Percentiles rank a stretch among this genome's conserved stretches.
Evolutionary conservation across 768 basidiomycete genomes (phyloP).

Genomic region (Lactarius pseudohatsudake): DNA sequence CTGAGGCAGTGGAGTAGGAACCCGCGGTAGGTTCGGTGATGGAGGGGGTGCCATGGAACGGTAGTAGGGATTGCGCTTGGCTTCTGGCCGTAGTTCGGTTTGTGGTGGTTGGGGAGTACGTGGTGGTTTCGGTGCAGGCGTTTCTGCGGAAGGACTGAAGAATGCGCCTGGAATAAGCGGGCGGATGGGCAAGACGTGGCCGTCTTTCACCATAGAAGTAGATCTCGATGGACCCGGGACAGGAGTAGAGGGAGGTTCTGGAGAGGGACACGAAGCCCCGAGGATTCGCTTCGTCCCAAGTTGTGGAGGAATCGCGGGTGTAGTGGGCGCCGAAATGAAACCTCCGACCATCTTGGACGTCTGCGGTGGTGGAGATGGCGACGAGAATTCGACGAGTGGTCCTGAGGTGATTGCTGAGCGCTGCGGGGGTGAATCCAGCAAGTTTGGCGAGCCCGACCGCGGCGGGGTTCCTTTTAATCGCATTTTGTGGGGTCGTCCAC

Average conservation of each 20-base stretch:
- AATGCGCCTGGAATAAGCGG: constrained; percentile 21
- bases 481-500: constrained; percentile 12
- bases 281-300: background rate
- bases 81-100: constrained; percentile 21
- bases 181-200: constrained; percentile 6
- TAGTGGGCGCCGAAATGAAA: background rate
- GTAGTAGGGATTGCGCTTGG: constrained; percentile 21
- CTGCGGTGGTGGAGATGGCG: constrained; percentile 2
- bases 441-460: constrained; percentile 3
- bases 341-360: background rate
- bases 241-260: constrained; percentile 17
- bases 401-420: background rate
- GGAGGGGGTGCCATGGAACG: constrained; percentile 30
- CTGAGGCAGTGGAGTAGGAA: constrained; percentile 24
- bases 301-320: background rate
- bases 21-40: constrained; percentile 26
- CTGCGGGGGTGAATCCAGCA: background rate
- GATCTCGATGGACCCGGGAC: constrained; percentile 14
- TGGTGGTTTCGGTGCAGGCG: constrained; percentile 11
- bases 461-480: constrained; percentile 9
- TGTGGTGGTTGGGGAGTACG: constrained; percentile 19
- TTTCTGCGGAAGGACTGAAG: constrained; percentile 17
- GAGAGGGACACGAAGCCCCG: background rate
- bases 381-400: background rate
- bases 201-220: background rate